phyloP scores from a whole-genome alignment of 352 stramenopile species.

The Phytophthora syringae region DNA sequence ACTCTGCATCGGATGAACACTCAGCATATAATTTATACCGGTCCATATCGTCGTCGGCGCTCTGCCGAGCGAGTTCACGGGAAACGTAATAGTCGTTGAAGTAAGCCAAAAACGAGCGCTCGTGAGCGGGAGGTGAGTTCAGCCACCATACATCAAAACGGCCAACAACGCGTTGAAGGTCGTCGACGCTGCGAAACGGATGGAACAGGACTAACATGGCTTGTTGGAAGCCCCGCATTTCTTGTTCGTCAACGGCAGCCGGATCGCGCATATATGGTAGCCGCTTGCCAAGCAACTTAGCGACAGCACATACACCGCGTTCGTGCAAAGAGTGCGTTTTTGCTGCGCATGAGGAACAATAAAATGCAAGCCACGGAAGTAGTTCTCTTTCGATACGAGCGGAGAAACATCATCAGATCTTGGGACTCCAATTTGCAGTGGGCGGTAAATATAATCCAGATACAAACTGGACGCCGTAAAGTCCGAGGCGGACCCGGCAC shows the following conservation, averaged over 20 bases:
- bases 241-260: too few species aligned
- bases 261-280: too few species aligned
- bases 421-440: neutral
- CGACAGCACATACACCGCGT: neutral
- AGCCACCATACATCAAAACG: neutral
- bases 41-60: neutral
- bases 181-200: neutral
- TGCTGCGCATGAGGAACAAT: too few species aligned
- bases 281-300: neutral
- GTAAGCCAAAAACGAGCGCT: neutral
- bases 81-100: constrained; percentile 3
- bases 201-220: constrained; percentile 2
- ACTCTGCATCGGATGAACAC: too few species aligned
- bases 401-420: too few species aligned
- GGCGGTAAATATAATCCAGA: neutral
- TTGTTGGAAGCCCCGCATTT: too few species aligned
- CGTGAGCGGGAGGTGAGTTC: neutral
- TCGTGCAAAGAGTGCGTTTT: too few species aligned
- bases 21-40: too few species aligned
- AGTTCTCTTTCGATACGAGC: too few species aligned
- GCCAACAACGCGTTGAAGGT: neutral
- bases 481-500: too few species aligned
- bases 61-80: neutral
- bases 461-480: neutral
- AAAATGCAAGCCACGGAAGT: too few species aligned